Conservation (phyloP, 2,329 filamentous ascomycete genomes). For the Shiraia sp. region DNA sequence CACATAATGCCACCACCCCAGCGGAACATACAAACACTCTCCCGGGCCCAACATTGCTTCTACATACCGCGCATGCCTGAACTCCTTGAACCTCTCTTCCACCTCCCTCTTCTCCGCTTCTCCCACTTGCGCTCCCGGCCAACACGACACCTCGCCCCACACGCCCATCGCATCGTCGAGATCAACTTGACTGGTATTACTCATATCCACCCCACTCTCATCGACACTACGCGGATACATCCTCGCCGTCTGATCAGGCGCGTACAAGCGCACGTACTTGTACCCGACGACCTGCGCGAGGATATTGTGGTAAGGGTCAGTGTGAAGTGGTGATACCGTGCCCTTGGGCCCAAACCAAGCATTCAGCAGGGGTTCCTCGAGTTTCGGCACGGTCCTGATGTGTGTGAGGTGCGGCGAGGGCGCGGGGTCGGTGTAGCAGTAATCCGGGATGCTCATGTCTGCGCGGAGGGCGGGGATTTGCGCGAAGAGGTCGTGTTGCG, state of each 20-base stretch:
- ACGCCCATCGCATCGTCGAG: constrained; percentile 68
- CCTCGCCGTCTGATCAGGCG: constrained; percentile 61
- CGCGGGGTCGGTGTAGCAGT: constrained; percentile 71
- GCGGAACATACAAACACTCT: constrained; percentile 84
- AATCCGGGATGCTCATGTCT: constrained; percentile 82
- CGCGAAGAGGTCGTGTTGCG: constrained; percentile 83
- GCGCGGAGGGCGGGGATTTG: constrained; percentile 77
- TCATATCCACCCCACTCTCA: constrained; percentile 79
- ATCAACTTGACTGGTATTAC: constrained; percentile 83
- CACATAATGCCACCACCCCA: constrained; percentile 99
- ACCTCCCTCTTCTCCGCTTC: constrained; percentile 38
- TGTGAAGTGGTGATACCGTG: constrained; percentile 91
- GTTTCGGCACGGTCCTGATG: constrained; percentile 21
- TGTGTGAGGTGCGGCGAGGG: constrained; percentile 17
- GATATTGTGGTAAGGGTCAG: constrained; percentile 92
- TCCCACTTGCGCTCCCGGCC: constrained; percentile 17
- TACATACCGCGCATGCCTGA: constrained; percentile 65
- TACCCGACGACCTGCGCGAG: constrained; percentile 84
- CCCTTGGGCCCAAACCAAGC: constrained; percentile 89
- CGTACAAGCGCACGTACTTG: constrained; percentile 91
- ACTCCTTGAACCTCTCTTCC: constrained; percentile 53
- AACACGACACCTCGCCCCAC: constrained; percentile 25
- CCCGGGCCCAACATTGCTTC: constrained; percentile 81
- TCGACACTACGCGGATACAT: constrained; percentile 67
- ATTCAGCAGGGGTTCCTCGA: constrained; percentile 71